Conservation (phyloP, 1,284 basidiomycete species). For the Ustilago nuda region DNA sequence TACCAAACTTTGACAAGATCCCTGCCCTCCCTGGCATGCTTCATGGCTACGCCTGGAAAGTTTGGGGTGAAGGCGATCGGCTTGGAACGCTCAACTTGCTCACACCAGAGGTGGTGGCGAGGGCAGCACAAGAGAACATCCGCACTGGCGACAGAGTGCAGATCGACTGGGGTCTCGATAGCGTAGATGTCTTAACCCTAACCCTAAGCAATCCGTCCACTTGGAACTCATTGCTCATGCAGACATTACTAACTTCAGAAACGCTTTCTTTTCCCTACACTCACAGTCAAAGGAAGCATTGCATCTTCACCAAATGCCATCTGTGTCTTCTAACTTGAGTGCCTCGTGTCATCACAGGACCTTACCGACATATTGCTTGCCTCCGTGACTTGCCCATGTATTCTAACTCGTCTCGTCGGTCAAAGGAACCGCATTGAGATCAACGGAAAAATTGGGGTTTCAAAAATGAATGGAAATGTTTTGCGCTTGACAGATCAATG, state of each 20-base stretch:
- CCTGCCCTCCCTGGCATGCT: slow-evolving; percentile 38
- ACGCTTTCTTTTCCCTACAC: neutral
- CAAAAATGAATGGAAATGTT: neutral
- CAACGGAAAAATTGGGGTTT: neutral
- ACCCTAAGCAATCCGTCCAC: neutral
- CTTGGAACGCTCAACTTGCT: slow-evolving; percentile 45
- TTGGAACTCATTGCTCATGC: too few relatives aligned
- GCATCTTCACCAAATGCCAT: slow-evolving; percentile 46
- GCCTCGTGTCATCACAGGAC: neutral
- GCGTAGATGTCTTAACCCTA: too few relatives aligned
- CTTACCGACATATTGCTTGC: neutral
- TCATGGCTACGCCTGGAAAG: slow-evolving; percentile 48
- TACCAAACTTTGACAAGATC: slow-evolving; percentile 39
- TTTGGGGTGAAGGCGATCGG: slow-evolving; percentile 35
- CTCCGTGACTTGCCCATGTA: neutral
- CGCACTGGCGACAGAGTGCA: slow-evolving; percentile 41
- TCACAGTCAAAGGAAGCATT: slow-evolving; percentile 48
- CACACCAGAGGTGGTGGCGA: slow-evolving; percentile 28
- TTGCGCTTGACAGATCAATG: neutral
- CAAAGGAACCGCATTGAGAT: neutral
- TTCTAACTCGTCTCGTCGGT: neutral
- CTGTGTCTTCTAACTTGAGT: slow-evolving; percentile 36
- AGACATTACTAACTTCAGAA: neutral
- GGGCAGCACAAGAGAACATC: slow-evolving; percentile 40
- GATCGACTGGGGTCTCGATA: slow-evolving; percentile 50